Percentiles rank a stretch among this genome's conserved stretches.
Conservation (phyloP, 352 stramenopile species). For the Globisporangium radiosum region DNA sequence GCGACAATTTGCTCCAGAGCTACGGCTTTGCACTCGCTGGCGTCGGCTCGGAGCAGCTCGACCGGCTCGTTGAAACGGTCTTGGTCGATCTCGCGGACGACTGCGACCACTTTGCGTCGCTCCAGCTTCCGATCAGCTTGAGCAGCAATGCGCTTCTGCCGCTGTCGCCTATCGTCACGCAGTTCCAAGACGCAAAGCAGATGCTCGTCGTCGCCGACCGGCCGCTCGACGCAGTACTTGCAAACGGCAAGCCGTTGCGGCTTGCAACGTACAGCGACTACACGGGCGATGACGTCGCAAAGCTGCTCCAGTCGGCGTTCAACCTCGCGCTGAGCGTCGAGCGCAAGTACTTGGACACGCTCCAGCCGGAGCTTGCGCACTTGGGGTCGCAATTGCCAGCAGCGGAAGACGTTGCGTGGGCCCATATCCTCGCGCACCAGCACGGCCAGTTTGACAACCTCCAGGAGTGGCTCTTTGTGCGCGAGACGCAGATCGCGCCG, state of each 20-base stretch:
- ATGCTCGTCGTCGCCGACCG: slow-evolving; percentile 63
- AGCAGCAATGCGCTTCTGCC: slow-evolving; percentile 21
- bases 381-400: slow-evolving; percentile 24
- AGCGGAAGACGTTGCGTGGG: slow-evolving; percentile 68
- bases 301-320: slow-evolving; percentile 75
- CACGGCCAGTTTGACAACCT: slow-evolving; percentile 79
- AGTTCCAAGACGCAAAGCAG: slow-evolving; percentile 37
- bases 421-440: slow-evolving; percentile 76
- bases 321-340: slow-evolving; percentile 77
- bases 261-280: slow-evolving; percentile 22
- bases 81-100: slow-evolving; percentile 33
- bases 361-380: slow-evolving; percentile 35
- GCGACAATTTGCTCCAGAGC: slow-evolving; percentile 45
- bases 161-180: slow-evolving; percentile 22
- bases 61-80: slow-evolving; percentile 36
- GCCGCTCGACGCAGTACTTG: slow-evolving; percentile 52
- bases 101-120: slow-evolving; percentile 43
- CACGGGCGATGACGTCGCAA: slow-evolving; percentile 56
- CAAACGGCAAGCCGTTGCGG: slow-evolving; percentile 55
- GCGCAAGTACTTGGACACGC: slow-evolving; percentile 70
- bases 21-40: slow-evolving; percentile 46
- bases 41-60: slow-evolving; percentile 18
- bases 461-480: slow-evolving; percentile 79
- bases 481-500: slow-evolving; percentile 75
- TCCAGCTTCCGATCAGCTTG: slow-evolving; percentile 55